These are phyloP conservation scores for Pezicula carpinea DNA, from an alignment of 2,329 filamentous ascomycete species.

Conservation along the genomic window DNA sequence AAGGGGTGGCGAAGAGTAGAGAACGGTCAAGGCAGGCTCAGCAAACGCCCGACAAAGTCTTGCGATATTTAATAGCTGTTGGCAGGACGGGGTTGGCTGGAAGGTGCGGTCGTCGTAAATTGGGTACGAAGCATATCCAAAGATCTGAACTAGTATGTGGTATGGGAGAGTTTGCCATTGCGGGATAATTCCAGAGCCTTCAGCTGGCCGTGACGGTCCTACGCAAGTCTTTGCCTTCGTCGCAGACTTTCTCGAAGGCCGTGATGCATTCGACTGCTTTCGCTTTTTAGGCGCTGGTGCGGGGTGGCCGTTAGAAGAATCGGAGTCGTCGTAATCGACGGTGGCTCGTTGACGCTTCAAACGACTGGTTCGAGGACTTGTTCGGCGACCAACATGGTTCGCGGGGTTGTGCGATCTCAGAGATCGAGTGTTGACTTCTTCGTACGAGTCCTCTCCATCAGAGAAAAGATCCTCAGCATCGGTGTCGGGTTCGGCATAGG, in stretches of 20 bases:
- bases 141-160: slow-evolving; percentile 64
- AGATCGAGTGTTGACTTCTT: too few species aligned
- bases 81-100: slow-evolving; percentile 37
- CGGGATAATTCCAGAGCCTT: slow-evolving; percentile 37
- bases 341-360: too few species aligned
- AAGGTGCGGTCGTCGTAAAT: slow-evolving; percentile 44
- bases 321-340: too few species aligned
- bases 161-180: slow-evolving; percentile 62
- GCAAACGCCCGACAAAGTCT: slow-evolving; percentile 59
- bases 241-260: background rate
- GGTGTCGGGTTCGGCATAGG: too few species aligned
- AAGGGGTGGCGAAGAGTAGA: slow-evolving; percentile 68
- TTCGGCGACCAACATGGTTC: too few species aligned
- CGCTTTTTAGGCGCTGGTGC: too few species aligned
- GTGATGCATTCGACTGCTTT: background rate
- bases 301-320: too few species aligned
- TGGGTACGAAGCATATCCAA: slow-evolving; percentile 58
- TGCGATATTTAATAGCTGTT: slow-evolving; percentile 63
- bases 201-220: background rate
- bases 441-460: too few species aligned
- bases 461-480: too few species aligned
- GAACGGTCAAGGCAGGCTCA: slow-evolving; percentile 67
- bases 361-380: too few species aligned
- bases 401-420: too few species aligned
- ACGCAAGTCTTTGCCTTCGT: background rate